Conservation (phyloP, 192 early-diverging fungal genomes). For the Dispira simplex region DNA sequence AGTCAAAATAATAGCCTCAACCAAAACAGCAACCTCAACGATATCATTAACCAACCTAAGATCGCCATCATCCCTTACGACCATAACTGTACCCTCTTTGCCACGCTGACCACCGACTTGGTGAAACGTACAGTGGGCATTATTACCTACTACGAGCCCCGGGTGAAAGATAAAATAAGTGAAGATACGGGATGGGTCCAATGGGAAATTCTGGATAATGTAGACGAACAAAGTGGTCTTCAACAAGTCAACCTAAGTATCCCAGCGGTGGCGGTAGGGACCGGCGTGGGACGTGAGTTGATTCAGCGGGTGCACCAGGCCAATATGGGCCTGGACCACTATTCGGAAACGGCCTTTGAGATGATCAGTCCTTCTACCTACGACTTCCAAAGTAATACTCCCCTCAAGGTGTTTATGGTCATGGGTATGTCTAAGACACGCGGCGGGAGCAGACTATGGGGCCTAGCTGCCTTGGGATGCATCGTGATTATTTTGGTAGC, state of each 20-base stretch:
- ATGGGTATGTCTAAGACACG: background rate
- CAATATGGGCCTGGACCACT: conserved; percentile 4
- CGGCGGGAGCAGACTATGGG: background rate
- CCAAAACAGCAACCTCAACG: conserved; percentile 4
- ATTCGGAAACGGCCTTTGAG: background rate
- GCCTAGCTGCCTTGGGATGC: conserved; percentile 1
- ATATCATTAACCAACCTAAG: background rate
- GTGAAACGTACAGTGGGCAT: conserved; percentile 1
- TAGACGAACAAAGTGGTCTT: background rate
- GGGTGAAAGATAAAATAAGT: background rate
- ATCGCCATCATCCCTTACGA: conserved; percentile 10
- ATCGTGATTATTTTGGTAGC: background rate
- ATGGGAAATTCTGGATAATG: background rate
- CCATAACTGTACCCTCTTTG: conserved; percentile 7
- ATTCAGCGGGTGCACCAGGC: background rate
- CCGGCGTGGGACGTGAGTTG: background rate
- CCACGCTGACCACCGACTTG: background rate
- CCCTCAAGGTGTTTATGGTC: background rate
- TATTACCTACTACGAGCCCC: conserved; percentile 7
- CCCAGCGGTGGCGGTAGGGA: conserved; percentile 6
- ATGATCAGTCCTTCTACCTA: conserved; percentile 3
- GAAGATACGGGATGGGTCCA: conserved; percentile 7
- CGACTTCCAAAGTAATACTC: background rate
- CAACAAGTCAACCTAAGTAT: background rate
- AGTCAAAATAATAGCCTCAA: background rate